These are phyloP conservation scores for Claviceps sp. DNA, from an alignment of 2,329 filamentous ascomycete genomes.

Conservation along the genomic window DNA sequence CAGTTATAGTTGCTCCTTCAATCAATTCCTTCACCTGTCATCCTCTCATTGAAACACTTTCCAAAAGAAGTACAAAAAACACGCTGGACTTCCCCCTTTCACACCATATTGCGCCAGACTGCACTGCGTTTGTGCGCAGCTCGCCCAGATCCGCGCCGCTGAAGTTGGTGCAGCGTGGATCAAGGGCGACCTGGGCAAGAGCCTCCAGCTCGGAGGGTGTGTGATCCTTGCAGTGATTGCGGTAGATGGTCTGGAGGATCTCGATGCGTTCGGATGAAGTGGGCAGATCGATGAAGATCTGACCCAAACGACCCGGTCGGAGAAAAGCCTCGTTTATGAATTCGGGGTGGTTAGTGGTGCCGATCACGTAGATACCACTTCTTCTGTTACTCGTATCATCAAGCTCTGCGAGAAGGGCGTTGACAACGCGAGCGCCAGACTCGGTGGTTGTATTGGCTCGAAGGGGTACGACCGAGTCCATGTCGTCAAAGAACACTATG, in stretches of 20 bases:
- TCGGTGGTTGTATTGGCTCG: slow-evolving; percentile 70
- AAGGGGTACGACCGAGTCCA: slow-evolving; percentile 81
- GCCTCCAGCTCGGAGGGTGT: slow-evolving; percentile 34
- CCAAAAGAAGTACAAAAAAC: too few species aligned
- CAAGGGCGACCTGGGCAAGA: slow-evolving; percentile 52
- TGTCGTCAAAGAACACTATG: slow-evolving; percentile 95
- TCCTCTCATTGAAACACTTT: too few species aligned
- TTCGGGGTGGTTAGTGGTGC: slow-evolving; percentile 87
- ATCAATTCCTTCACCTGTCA: too few species aligned
- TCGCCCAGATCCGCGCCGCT: slow-evolving; percentile 52
- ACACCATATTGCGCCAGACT: too few species aligned
- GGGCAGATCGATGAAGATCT: slow-evolving; percentile 82
- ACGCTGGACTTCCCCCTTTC: too few species aligned
- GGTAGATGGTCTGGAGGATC: slow-evolving; percentile 60
- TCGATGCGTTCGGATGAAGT: slow-evolving; percentile 67
- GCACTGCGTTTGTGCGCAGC: slow-evolving; percentile 18
- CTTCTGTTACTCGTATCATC: slow-evolving; percentile 74
- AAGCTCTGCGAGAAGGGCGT: slow-evolving; percentile 85
- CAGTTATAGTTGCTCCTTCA: too few species aligned
- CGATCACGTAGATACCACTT: slow-evolving; percentile 87
- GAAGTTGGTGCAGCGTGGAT: slow-evolving; percentile 58
- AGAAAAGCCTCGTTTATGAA: slow-evolving; percentile 96
- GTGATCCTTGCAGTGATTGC: slow-evolving; percentile 24
- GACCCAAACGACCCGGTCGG: slow-evolving; percentile 74
- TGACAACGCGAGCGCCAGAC: slow-evolving; percentile 78